Evolutionary conservation across 495 filamentous ascomycete species (phyloP).

Genomic region (Eremomyces bilateralis): DNA sequence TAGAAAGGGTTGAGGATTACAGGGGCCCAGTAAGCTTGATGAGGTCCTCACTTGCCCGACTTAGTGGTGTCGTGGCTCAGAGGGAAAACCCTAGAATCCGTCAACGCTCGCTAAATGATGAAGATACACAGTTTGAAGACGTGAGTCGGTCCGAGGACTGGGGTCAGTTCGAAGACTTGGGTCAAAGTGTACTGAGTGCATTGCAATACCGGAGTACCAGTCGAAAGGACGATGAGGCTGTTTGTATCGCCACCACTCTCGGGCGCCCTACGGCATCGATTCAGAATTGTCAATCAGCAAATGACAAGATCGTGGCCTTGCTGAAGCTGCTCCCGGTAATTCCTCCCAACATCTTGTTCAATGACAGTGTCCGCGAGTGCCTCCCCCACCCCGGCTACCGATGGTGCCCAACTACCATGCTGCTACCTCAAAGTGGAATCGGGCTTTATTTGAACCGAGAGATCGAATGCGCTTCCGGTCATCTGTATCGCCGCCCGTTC

Average conservation of each 20-base stretch:
- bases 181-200: neutral
- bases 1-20: neutral
- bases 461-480: neutral
- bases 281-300: neutral
- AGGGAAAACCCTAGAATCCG: no score
- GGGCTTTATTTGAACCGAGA: neutral
- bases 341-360: constrained; percentile 2
- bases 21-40: neutral
- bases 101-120: no score
- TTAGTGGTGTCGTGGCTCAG: neutral
- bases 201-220: constrained; percentile 1
- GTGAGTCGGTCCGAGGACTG: neutral
- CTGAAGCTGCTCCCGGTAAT: constrained; percentile 1
- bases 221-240: constrained; percentile 1
- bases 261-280: neutral
- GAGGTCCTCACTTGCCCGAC: neutral
- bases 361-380: neutral
- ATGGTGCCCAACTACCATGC: constrained; percentile 3
- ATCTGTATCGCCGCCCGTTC: neutral
- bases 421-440: neutral
- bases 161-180: neutral
- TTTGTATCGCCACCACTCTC: constrained; percentile 2
- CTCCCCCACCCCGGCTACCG: neutral
- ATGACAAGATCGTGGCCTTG: neutral
- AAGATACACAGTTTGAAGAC: neutral